phyloP scores from a whole-genome alignment of 1,139 yeast genomes.

The Schizosaccharomyces versatilis region DNA sequence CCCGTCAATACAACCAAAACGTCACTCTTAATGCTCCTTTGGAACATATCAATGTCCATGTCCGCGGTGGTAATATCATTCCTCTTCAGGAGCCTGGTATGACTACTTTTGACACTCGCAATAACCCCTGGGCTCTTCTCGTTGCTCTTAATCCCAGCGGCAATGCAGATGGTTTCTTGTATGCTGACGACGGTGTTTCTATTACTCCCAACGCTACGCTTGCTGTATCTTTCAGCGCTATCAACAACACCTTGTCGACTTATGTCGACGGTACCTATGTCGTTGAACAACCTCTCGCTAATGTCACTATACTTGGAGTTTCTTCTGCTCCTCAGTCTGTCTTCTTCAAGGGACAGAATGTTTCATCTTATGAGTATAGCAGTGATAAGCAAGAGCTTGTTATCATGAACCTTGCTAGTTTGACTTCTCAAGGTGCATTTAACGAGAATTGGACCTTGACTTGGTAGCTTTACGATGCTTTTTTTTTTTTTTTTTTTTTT shows the following conservation, averaged over 20 bases:
- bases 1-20: constrained; percentile 16
- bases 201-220: constrained; percentile 16
- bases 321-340: constrained; percentile 16
- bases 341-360: constrained; percentile 12
- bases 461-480: not conserved
- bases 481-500: no score
- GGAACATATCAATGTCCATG: constrained; percentile 42
- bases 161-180: constrained; percentile 36
- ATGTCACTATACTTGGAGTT: constrained; percentile 19
- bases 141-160: constrained; percentile 34
- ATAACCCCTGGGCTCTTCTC: constrained; percentile 19
- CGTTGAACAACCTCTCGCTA: constrained; percentile 17
- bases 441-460: not conserved
- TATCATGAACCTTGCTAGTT: not conserved
- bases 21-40: constrained; percentile 28
- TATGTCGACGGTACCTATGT: constrained; percentile 16
- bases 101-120: constrained; percentile 19
- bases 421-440: not conserved
- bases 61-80: constrained; percentile 56
- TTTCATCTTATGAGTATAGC: not conserved
- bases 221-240: not conserved
- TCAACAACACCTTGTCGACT: constrained; percentile 16
- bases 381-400: not conserved
- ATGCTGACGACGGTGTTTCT: constrained; percentile 69
- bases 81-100: constrained; percentile 25